Conservation (phyloP, 805 yeast species). For the Myxozyma neotropica region DNA sequence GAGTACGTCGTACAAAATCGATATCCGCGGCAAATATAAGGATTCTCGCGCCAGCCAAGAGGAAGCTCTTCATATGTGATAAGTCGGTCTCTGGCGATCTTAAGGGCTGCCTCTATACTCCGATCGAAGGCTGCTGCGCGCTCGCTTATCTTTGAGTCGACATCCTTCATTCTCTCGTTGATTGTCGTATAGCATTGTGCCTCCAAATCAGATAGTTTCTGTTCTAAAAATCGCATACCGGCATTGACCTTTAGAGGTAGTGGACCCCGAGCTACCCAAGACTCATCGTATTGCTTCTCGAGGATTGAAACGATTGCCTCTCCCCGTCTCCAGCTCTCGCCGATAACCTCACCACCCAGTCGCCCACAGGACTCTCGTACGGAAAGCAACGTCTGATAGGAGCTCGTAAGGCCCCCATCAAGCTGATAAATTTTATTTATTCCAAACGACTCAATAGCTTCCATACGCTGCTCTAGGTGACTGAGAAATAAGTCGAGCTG, state of each 20-base stretch:
- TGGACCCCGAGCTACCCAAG: slow-evolving; percentile 28
- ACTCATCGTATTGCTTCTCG: slow-evolving; percentile 36
- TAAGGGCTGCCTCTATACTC: slow-evolving; percentile 27
- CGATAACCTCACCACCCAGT: slow-evolving; percentile 39
- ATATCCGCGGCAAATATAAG: slow-evolving; percentile 81
- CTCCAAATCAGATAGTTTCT: slow-evolving; percentile 41
- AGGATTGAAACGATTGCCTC: slow-evolving; percentile 40
- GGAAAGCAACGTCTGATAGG: slow-evolving; percentile 38
- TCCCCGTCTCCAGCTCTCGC: slow-evolving; percentile 41
- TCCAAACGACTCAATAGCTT: slow-evolving; percentile 42
- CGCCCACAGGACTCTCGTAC: slow-evolving; percentile 37
- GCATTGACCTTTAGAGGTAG: slow-evolving; percentile 36
- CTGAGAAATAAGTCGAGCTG: slow-evolving; percentile 36
- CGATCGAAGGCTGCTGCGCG: slow-evolving; percentile 29
- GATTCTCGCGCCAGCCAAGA: slow-evolving; percentile 89
- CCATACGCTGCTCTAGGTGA: slow-evolving; percentile 38
- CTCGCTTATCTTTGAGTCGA: slow-evolving; percentile 9
- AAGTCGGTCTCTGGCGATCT: slow-evolving; percentile 44
- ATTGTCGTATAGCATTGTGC: slow-evolving; percentile 34
- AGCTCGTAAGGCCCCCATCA: slow-evolving; percentile 40
- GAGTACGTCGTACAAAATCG: slow-evolving; percentile 70
- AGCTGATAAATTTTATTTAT: slow-evolving; percentile 38
- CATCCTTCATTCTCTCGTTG: slow-evolving; percentile 14
- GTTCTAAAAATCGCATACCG: slow-evolving; percentile 43
- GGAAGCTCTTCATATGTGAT: slow-evolving; percentile 88